Evolutionary conservation across 169 alveolate genomes (phyloP).

Genomic region (Cryptosporidium bovis): DNA sequence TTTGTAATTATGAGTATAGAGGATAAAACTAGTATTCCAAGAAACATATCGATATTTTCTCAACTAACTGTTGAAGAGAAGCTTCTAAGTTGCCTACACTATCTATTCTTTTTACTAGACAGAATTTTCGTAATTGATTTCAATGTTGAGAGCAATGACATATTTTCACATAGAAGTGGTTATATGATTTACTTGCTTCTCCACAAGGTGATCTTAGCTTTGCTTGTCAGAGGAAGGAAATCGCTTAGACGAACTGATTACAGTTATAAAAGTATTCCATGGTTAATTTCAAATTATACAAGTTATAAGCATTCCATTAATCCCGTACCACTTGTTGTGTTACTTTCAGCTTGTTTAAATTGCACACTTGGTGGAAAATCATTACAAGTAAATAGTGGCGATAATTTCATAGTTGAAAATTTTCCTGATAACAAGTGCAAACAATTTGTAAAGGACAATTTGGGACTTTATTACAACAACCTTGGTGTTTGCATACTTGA

Average conservation of each 20-base stretch:
- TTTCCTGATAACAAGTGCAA: not conserved
- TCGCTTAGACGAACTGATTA: conserved; percentile 38
- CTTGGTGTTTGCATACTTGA: conserved; percentile 46
- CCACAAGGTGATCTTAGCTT: conserved; percentile 11
- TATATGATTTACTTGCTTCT: conserved; percentile 7
- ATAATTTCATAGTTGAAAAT: not conserved
- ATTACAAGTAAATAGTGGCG: not conserved
- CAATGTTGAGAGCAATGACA: not conserved
- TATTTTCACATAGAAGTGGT: conserved; percentile 7
- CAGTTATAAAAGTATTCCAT: not conserved
- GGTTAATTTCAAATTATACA: conserved; percentile 33
- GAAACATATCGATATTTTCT: conserved; percentile 30
- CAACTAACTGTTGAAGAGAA: conserved; percentile 63
- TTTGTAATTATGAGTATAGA: conserved; percentile 53
- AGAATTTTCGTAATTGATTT: not conserved
- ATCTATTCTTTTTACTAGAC: conserved; percentile 26
- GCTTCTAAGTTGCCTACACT: conserved; percentile 56
- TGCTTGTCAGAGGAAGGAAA: conserved; percentile 58
- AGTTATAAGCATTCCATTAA: conserved; percentile 3
- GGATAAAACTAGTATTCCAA: conserved; percentile 31
- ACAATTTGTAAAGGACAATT: not conserved
- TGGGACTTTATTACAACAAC: conserved; percentile 29
- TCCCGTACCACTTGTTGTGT: conserved; percentile 33
- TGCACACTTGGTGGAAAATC: not conserved
- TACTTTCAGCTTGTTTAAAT: conserved; percentile 16